Evolutionary conservation across 2,329 filamentous ascomycete species (phyloP), one percentile per base, ranked within the genome.

Genomic region (Seiridium cupressi): DNA sequence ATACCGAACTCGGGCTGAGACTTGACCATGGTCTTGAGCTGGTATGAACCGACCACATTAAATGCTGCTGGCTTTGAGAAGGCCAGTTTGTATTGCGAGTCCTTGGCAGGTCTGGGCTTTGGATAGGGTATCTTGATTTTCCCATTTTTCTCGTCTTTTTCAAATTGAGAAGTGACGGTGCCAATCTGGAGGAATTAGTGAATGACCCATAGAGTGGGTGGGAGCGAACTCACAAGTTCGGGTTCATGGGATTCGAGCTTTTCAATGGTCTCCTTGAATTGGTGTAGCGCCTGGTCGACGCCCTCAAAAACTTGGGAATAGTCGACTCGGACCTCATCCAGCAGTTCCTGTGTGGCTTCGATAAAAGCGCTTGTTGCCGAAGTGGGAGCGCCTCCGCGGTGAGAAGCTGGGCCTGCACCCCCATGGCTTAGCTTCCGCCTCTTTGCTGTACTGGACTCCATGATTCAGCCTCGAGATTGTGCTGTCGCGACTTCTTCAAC

Each of bases 1-100:
- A 97, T 81, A 13, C 84, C 80, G 34, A 88, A 76, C 34, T 73
- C 74, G 54, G 77, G 75, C 65, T 89, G 85, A 9, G 82, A 80
- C 68, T 89, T 90, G 60, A 87, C 79, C 75, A 92, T 89, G 2
- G 89, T 93, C 73, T 86, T 89, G 56, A 91, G 80, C 9, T 90
- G 85, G 77, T 96, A 94, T 75, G 93, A 96, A 55, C 95, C 95
- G 38, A 94, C 89, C 32, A 96, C 89, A 69, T 97, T 97, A 74
- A 95, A 87, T 66, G 88, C 88, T 6, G 85, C 77, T 2, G 95
- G 94, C 70, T 86, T 89, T 51, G 83, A 82, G 73, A 92, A 97
- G 44, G 89, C 82, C 57, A 98, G 80, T 68, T 92, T 93, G 76
- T 96, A 96, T 57, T 90, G 89, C 38, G 87, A 87, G 72, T 94